Evolutionary conservation across 495 filamentous ascomycete genomes (phyloP).

Genomic region (Penicillium pulvis): DNA sequence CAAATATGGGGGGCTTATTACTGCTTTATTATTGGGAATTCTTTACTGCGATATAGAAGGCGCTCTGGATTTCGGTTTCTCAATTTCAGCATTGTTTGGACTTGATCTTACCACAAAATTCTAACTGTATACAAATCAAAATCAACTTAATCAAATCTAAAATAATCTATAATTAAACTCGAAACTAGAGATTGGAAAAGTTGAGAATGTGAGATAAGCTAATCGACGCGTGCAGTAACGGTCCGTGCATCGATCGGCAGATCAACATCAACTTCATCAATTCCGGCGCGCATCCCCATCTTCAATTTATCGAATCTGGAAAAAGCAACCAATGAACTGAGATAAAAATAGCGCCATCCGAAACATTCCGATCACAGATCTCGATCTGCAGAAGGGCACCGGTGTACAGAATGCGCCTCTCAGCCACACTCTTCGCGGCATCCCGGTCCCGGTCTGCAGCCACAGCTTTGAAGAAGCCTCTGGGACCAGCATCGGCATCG

Average conservation of each 20-base stretch:
- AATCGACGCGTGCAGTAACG: conserved; percentile 7
- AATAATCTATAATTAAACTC: too few species aligned
- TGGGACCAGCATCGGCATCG: neutral
- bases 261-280: conserved; percentile 10
- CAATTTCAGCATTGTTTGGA: neutral
- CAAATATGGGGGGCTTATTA: conserved; percentile 1
- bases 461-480: neutral
- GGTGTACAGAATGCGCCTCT: neutral
- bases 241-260: conserved; percentile 14
- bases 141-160: neutral
- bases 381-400: neutral
- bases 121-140: neutral
- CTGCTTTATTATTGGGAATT: neutral
- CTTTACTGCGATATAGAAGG: conserved; percentile 9
- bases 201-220: conserved; percentile 1
- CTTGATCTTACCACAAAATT: neutral
- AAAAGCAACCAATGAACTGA: neutral
- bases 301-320: neutral
- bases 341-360: neutral
- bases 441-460: neutral
- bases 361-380: neutral
- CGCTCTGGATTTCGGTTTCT: neutral
- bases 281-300: conserved; percentile 6
- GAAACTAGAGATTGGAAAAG: neutral
- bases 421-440: neutral